Evolutionary conservation across 2,329 filamentous ascomycete species (phyloP), one percentile per base, ranked within the genome.

Genomic region (Exophiala lecanii-corni): DNA sequence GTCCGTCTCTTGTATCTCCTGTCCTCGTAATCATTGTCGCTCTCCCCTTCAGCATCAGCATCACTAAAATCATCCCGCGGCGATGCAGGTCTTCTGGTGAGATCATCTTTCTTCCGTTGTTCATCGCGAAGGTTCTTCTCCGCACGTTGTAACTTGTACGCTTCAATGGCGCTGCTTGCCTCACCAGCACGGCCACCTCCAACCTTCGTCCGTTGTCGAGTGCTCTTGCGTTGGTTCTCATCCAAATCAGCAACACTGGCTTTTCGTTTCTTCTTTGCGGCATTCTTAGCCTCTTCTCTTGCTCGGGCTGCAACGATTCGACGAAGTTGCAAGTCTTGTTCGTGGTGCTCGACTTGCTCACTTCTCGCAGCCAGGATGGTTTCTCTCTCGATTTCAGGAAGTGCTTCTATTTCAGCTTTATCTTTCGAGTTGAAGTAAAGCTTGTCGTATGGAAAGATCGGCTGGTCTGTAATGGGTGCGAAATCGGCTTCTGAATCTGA

Each of bases 381-480:
- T 65, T 98, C 92, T 50, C 91, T 84, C 60, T 94, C 82, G 39
- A 97, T 82, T 68, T 97, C 89, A 20, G 89, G 83, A 76, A 96
- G 81, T 43, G 74, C 78, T 76, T 92, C 82, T 50, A 98, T 92
- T 39, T 84, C 74, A 5, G 75, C 75, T 64, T 86, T 89, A 60
- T 92, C 86, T 28, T 79, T 74, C 33, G 80, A 73, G 54, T 79
- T 85, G 56, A 79, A 76, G 63, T 87, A 92, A 58, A 92, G 82
- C 56, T 91, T 89, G 53, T 98, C 92, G 50, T 95, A 77, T 0
- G 91, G 89, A 60, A 94, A 81, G 58, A 63, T 84, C 71, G 59
- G 82, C 4, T 67, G 64, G 39, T 69, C 65, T 30, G 68, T 66
- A 18, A 37, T 60, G 39, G 75, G 68, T 41, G 74, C 67, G 44